Evolutionary conservation across 805 yeast species (phyloP).

Genomic region (Metschnikowia anglica): DNA sequence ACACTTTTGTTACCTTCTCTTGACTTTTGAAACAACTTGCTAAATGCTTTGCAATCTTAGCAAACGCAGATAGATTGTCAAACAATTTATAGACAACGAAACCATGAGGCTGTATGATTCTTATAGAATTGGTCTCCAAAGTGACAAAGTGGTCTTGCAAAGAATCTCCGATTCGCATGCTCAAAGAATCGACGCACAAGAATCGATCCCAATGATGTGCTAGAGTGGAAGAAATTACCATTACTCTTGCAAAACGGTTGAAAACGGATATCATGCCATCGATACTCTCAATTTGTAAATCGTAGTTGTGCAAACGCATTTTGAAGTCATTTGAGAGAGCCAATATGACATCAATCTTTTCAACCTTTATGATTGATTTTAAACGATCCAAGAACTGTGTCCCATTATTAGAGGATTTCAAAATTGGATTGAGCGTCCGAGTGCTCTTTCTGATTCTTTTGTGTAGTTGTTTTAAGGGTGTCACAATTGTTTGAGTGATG

Average conservation of each 20-base stretch:
- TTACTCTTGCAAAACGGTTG: constrained; percentile 12
- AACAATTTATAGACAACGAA: constrained; percentile 39
- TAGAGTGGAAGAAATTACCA: constrained; percentile 13
- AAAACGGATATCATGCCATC: background rate
- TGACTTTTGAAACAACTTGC: constrained; percentile 25
- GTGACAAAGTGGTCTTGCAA: constrained; percentile 2
- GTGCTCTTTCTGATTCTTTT: constrained; percentile 26
- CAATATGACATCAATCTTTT: constrained; percentile 15
- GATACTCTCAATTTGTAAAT: background rate
- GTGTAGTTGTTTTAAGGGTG: constrained; percentile 29
- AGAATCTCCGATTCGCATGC: constrained; percentile 8
- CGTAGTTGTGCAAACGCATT: constrained; percentile 19
- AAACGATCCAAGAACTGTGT: constrained; percentile 3
- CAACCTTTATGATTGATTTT: constrained; percentile 3
- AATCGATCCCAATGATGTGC: constrained; percentile 19
- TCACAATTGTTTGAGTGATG: constrained; percentile 29
- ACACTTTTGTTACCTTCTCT: constrained; percentile 22
- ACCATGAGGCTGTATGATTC: constrained; percentile 39
- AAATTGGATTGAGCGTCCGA: constrained; percentile 7
- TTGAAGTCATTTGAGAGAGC: constrained; percentile 18
- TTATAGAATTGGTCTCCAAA: constrained; percentile 25
- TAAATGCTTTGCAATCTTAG: constrained; percentile 37
- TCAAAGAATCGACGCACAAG: constrained; percentile 15
- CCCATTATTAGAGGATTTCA: background rate
- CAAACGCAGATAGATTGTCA: constrained; percentile 37